Evolutionary conservation across 257 asterid genomes (phyloP).

Genomic region (Jacaranda mimosifolia): DNA sequence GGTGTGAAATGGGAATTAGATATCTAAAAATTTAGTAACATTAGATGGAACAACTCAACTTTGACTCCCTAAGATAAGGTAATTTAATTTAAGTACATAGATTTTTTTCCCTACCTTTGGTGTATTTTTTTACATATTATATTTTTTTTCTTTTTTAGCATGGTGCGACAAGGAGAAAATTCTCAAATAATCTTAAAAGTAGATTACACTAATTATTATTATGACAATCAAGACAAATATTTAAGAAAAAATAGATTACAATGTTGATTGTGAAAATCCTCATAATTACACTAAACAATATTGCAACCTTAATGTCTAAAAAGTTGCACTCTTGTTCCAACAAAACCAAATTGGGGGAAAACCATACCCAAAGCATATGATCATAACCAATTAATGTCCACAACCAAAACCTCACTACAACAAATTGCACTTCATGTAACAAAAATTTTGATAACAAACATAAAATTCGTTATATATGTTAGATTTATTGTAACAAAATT

Average conservation of each 20-base stretch:
- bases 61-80: background rate
- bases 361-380: conserved; percentile 40
- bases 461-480: too few relatives aligned
- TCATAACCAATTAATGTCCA: conserved; percentile 25
- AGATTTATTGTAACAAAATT: too few relatives aligned
- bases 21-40: background rate
- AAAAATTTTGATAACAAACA: too few relatives aligned
- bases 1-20: background rate
- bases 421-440: too few relatives aligned
- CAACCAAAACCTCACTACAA: conserved; percentile 37
- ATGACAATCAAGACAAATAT: background rate
- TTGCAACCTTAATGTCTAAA: background rate
- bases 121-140: too few relatives aligned
- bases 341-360: conserved; percentile 21
- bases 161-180: too few relatives aligned
- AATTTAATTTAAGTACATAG: background rate
- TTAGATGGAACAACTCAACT: background rate
- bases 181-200: background rate
- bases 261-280: background rate
- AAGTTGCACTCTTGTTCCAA: background rate
- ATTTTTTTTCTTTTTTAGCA: too few relatives aligned
- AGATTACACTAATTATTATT: background rate
- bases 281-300: background rate
- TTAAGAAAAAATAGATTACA: background rate
- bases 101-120: too few relatives aligned